Evolutionary conservation across 305 asterid genomes (phyloP).

Genomic region (Plantago rigida): DNA sequence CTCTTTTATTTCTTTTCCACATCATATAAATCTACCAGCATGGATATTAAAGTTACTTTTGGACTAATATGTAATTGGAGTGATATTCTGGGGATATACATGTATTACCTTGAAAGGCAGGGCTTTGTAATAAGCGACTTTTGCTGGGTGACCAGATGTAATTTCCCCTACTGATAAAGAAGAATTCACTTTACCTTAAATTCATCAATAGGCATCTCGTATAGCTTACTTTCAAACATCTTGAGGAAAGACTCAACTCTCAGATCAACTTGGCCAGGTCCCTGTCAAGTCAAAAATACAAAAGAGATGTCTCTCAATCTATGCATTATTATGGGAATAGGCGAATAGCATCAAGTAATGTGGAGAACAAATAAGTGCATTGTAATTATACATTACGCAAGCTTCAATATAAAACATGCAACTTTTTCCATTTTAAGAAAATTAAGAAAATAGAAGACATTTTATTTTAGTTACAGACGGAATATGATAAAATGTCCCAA

Average conservation of each 20-base stretch:
- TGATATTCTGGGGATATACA: too few relatives aligned
- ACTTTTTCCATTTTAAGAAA: neutral
- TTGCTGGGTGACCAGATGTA: too few relatives aligned
- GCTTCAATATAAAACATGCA: too few relatives aligned
- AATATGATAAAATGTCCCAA: too few relatives aligned
- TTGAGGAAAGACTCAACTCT: slow-evolving; percentile 78
- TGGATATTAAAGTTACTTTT: too few relatives aligned
- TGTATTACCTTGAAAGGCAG: too few relatives aligned
- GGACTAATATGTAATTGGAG: too few relatives aligned
- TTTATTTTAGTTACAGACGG: too few relatives aligned
- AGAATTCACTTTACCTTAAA: slow-evolving; percentile 46
- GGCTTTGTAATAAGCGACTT: too few relatives aligned
- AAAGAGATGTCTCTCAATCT: neutral
- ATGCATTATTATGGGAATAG: neutral
- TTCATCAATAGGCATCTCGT: slow-evolving; percentile 73
- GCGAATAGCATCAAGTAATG: neutral
- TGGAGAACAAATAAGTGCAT: slow-evolving; percentile 7
- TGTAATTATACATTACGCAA: neutral
- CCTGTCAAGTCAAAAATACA: slow-evolving; percentile 42
- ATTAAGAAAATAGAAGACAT: too few relatives aligned
- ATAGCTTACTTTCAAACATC: slow-evolving; percentile 76
- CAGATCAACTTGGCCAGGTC: slow-evolving; percentile 74
- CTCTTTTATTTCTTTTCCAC: too few relatives aligned
- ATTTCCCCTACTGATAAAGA: neutral
- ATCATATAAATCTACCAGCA: too few relatives aligned